Evolutionary conservation across 805 yeast species (phyloP), one percentile per base, ranked within the genome.

Genomic region (Metschnikowia proteae): DNA sequence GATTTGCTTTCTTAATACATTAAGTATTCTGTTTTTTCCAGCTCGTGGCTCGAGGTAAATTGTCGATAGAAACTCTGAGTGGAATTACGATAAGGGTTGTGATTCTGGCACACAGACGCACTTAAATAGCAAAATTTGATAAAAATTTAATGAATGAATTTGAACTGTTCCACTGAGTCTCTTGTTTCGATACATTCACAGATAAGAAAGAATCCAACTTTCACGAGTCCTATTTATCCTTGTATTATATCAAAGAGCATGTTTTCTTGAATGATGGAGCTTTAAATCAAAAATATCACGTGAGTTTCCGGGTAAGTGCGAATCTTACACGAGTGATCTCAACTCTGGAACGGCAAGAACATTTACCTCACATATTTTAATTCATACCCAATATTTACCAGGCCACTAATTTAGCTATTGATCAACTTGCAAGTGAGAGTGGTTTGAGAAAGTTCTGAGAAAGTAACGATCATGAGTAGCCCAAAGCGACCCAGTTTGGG

Each of bases 21-120:
- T 75, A 41, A 89, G 91, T 0, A 61, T 86, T 26, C 73, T 83
- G 0, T 71, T 79, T 13, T 84, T 91, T 91, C 71, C 68, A 38
- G 43, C 60, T 0, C 57, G 80, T 39, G 63, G 47, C 2, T 31
- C 59, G 11, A 39, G 59, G 3, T 47, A 60, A 3, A 38, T 28
- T 38, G 27, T 56, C 36, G 63, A 59, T 26, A 54, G 60, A 11
- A 51, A 54, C 2, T 49, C 55, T 4, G 41, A 39, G 46, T 58
- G 54, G 0, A 51, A 63, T 13, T 83, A 81, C 0, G 56, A 67
- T 46, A 54, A 27, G 11, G 23, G 13, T 28, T 7, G 25, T 27
- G 22, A 27, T 22, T 38, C 11, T 38, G 41, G 6, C 8, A 8
- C 4, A 35, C 11, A 5, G n/a, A n/a, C n/a, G 22, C 38, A 22